Evolutionary conservation across 768 basidiomycete genomes (phyloP), one percentile per base, ranked within the genome.

Genomic region (Boletus subparvulus): DNA sequence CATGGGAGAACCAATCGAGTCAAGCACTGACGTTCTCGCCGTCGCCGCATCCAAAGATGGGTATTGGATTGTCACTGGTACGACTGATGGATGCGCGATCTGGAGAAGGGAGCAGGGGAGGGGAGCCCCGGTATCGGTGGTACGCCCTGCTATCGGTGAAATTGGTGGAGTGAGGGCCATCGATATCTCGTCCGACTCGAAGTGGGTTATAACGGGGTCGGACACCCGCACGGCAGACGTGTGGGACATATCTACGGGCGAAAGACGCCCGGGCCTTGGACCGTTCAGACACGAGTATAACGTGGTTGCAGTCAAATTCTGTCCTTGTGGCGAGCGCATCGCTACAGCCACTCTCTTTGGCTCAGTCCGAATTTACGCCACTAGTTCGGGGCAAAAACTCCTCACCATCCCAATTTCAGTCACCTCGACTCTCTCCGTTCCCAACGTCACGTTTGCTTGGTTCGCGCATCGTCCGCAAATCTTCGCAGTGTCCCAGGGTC

Each of bases 321-420:
- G 62, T 54, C 62, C 54, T 14, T 63, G 62, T 28, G 58, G 62
- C 43, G 24, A 46, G 28, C 62, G 62, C 21, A 36, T 63, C 19
- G 62, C 58, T 21, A 64, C 58, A 2, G 62, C 61, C 43, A 63
- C 62, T 12, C 62, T 63, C 19, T 63, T 54, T 55, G 62, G 62
- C 17, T 63, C 62, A 3, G 42, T 63, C 30, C 61, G 62, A 8
- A 64, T 63, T 21, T 60, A 44, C 32, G 42, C 52, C 36, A 26
- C 43, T 10, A 36, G 11, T 4, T 54, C 58, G 3, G 55, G 58
- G 10, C 16, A 64, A 35, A 64, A 64, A 28, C 46, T 63, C 9
- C 14, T 60, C 42, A 56, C 62, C 24, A 64, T 63, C 26, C 62
- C 62, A 5, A 47, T 56, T 21, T 56, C 55, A 3, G 54, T 64